Percentiles rank a stretch among this genome's conserved stretches.
Evolutionary conservation across 225 moss, liverwort and hornwort species (phyloP).

Genomic region (Pseudisothecium myosuroides): DNA sequence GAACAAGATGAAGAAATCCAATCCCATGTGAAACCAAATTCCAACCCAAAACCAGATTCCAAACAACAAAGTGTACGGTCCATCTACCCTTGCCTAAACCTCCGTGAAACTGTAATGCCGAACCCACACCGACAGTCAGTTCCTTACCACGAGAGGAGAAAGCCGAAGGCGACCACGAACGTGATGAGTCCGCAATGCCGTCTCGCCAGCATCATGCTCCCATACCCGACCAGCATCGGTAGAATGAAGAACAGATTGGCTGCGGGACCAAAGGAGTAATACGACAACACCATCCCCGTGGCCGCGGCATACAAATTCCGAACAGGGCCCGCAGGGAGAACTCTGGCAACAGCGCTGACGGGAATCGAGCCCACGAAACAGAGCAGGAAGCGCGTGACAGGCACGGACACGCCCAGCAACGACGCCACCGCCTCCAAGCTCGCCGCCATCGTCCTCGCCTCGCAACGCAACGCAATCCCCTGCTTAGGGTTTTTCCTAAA

Average conservation of each 20-base stretch:
- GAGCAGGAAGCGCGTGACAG: slow-evolving; percentile 59
- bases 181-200: slow-evolving; percentile 48
- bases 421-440: slow-evolving; percentile 40
- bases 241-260: slow-evolving; percentile 66
- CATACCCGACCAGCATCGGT: slow-evolving; percentile 63
- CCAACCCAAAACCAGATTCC: background rate
- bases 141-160: slow-evolving; percentile 52
- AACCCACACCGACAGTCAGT: background rate
- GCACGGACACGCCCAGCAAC: slow-evolving; percentile 63
- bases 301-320: slow-evolving; percentile 68
- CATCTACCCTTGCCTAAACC: background rate
- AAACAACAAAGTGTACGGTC: background rate
- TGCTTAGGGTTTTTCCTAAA: background rate
- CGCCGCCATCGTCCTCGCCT: background rate
- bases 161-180: slow-evolving; percentile 44
- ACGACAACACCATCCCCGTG: slow-evolving; percentile 63
- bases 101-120: background rate
- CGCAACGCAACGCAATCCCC: background rate
- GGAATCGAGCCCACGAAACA: slow-evolving; percentile 73
- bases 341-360: slow-evolving; percentile 29
- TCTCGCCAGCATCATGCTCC: slow-evolving; percentile 47
- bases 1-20: background rate
- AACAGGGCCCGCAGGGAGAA: slow-evolving; percentile 16
- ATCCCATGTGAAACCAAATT: background rate
- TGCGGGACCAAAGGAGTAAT: slow-evolving; percentile 55